These are phyloP conservation scores for Suillus clintonianus DNA, from an alignment of 768 basidiomycete species.

Conservation along the genomic window DNA sequence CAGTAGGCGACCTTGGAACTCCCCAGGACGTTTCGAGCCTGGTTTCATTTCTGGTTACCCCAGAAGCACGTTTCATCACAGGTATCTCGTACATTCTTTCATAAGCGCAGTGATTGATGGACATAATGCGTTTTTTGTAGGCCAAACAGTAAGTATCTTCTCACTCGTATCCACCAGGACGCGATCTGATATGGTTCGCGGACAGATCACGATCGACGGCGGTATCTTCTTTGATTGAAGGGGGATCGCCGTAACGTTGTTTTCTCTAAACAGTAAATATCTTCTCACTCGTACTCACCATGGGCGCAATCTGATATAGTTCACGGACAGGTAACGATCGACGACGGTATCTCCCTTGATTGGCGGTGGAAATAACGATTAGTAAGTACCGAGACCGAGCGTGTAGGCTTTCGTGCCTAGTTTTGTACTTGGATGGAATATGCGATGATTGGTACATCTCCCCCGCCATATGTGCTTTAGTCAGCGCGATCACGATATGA, in stretches of 20 bases:
- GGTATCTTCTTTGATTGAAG: conserved; percentile 25
- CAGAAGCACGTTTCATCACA: conserved; percentile 36
- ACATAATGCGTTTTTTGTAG: conserved; percentile 4
- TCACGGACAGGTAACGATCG: too few species aligned
- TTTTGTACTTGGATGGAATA: too few species aligned
- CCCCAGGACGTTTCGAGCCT: conserved; percentile 37
- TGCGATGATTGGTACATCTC: too few species aligned
- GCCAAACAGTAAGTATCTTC: conserved; percentile 25
- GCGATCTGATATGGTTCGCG: neutral
- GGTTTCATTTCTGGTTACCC: conserved; percentile 37
- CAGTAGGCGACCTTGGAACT: conserved; percentile 24
- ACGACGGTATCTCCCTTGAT: too few species aligned
- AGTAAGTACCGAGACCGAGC: too few species aligned
- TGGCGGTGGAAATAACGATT: too few species aligned
- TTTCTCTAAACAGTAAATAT: conserved; percentile 20
- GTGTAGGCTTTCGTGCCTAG: too few species aligned
- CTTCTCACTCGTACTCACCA: neutral
- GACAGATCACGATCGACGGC: conserved; percentile 26
- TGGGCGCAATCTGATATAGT: neutral
- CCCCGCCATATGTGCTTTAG: too few species aligned
- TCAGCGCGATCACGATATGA: too few species aligned
- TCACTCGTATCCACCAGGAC: neutral
- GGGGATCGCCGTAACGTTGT: neutral
- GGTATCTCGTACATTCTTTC: conserved; percentile 20
- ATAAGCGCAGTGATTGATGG: neutral